phyloP scores from a whole-genome alignment of 2,329 filamentous ascomycete species.

The Tolypocladium tundrense region DNA sequence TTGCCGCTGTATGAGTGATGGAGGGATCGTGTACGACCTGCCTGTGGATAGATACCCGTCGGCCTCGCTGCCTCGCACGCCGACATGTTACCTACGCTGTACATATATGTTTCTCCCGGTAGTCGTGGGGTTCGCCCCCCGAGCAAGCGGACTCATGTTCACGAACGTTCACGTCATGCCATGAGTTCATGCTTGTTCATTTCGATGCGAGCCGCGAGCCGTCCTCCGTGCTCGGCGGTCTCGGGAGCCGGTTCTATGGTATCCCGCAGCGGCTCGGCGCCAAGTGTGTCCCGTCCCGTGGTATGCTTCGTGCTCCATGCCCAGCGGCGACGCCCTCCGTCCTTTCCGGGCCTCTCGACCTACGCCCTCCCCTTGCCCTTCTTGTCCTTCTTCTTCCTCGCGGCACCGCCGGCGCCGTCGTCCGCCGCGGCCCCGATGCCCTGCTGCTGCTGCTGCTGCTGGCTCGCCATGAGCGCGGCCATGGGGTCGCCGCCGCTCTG shows the following conservation, averaged over 20 bases:
- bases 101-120: background rate
- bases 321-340: no score
- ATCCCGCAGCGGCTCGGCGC: background rate
- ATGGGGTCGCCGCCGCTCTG: conserved; percentile 37
- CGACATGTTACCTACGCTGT: background rate
- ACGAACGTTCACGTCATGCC: background rate
- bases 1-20: conserved; percentile 15
- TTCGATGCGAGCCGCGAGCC: background rate
- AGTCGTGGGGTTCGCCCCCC: background rate
- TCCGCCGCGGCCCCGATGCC: conserved; percentile 6
- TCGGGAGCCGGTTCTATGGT: background rate
- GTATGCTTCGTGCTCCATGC: background rate
- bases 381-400: conserved; percentile 39
- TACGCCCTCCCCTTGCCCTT: conserved; percentile 31
- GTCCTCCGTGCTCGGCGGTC: background rate
- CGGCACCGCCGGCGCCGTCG: conserved; percentile 16
- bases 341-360: no score
- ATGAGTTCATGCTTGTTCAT: background rate
- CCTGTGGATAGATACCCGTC: background rate
- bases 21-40: background rate
- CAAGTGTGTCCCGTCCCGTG: background rate
- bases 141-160: background rate
- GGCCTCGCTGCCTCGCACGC: background rate
- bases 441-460: conserved; percentile 11
- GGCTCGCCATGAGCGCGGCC: conserved; percentile 30